phyloP scores from a whole-genome alignment of 106 monocot genomes.

The Amphibolis antarctica region DNA sequence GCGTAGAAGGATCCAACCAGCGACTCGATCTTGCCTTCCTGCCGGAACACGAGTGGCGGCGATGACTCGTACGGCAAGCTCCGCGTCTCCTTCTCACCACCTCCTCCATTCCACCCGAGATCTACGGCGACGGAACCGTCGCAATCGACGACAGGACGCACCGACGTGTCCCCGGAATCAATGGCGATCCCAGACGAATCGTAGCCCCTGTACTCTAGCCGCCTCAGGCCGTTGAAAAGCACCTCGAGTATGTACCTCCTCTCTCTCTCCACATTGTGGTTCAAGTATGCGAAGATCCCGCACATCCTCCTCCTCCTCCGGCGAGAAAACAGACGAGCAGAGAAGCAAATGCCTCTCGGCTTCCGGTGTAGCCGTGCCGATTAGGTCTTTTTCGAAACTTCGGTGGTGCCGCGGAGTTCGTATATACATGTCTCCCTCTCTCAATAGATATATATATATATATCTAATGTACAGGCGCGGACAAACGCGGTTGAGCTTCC shows the following conservation, averaged over 20 bases:
- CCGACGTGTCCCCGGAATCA: slow-evolving; percentile 34
- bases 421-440: too few species aligned
- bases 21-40: slow-evolving; percentile 94
- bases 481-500: background rate
- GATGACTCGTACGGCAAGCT: slow-evolving; percentile 30
- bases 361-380: background rate
- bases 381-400: background rate
- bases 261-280: slow-evolving; percentile 81
- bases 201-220: slow-evolving; percentile 94
- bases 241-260: slow-evolving; percentile 89
- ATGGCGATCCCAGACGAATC: slow-evolving; percentile 96
- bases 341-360: background rate
- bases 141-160: too few species aligned
- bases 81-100: background rate
- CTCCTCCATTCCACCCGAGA: background rate
- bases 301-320: slow-evolving; percentile 39
- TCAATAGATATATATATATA: too few species aligned
- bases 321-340: background rate
- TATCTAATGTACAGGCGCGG: background rate
- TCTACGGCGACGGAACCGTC: too few species aligned
- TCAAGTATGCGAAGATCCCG: slow-evolving; percentile 92
- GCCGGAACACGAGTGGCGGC: slow-evolving; percentile 68
- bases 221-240: slow-evolving; percentile 79
- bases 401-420: too few species aligned
- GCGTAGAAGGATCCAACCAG: slow-evolving; percentile 83